phyloP scores from a whole-genome alignment of 2,329 filamentous ascomycete species.

The Alternaria gaisen region DNA sequence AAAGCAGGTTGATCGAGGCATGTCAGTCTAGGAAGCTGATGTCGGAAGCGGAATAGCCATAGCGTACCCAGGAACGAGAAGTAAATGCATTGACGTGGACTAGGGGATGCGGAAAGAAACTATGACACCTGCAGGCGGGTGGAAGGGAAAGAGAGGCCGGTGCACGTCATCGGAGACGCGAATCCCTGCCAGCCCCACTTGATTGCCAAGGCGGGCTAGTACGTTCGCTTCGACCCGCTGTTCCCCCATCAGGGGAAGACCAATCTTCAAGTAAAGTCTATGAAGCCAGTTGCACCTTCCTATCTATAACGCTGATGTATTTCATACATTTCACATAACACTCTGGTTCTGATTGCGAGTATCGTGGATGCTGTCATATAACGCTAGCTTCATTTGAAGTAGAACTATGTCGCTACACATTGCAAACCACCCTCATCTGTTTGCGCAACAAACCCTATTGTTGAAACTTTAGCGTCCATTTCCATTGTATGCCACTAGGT shows the following conservation, averaged over 20 bases:
- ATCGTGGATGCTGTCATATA: neutral
- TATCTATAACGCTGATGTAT: neutral
- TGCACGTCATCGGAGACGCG: neutral
- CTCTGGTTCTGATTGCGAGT: neutral
- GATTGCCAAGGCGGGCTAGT: neutral
- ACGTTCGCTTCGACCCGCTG: neutral
- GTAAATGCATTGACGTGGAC: neutral
- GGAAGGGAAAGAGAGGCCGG: neutral
- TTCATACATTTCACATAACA: neutral
- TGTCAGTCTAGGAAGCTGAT: neutral
- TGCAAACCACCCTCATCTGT: neutral
- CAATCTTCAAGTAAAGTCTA: neutral
- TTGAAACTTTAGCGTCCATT: slow-evolving; percentile 9
- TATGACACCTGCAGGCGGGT: neutral
- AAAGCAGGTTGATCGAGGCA: neutral
- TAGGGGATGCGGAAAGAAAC: neutral
- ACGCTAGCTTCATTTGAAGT: neutral
- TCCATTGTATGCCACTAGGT: slow-evolving; percentile 42
- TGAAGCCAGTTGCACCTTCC: neutral
- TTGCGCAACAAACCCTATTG: neutral
- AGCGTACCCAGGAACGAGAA: neutral
- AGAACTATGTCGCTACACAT: neutral
- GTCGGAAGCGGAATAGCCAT: neutral
- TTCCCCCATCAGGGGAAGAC: neutral
- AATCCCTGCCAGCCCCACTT: neutral